phyloP scores from a whole-genome alignment of 768 basidiomycete species.

The Steccherinum ochraceum region DNA sequence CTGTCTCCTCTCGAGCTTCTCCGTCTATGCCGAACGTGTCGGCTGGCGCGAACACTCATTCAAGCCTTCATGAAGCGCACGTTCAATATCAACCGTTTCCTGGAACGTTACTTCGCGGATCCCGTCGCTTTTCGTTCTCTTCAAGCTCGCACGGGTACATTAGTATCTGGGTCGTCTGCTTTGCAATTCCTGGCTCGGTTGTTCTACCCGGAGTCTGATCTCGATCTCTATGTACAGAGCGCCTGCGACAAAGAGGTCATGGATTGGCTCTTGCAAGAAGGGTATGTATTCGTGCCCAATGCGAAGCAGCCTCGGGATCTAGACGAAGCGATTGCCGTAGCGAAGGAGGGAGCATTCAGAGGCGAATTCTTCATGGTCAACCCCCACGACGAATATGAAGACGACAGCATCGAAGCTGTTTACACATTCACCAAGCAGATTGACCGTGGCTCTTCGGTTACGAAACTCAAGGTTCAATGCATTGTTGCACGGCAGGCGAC shows the following conservation, averaged over 20 bases:
- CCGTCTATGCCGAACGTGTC: slow-evolving; percentile 15
- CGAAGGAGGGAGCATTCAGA: background rate
- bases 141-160: slow-evolving; percentile 34
- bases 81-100: slow-evolving; percentile 29
- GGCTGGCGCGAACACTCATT: slow-evolving; percentile 10
- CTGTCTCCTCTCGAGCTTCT: slow-evolving; percentile 7
- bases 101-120: slow-evolving; percentile 30
- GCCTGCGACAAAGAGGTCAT: slow-evolving; percentile 25
- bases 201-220: slow-evolving; percentile 39
- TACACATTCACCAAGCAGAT: slow-evolving; percentile 26
- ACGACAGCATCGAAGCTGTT: slow-evolving; percentile 24
- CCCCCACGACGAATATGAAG: background rate
- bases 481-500: no score
- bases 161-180: slow-evolving; percentile 51
- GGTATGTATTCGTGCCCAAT: slow-evolving; percentile 24
- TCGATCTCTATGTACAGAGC: slow-evolving; percentile 43
- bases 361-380: background rate
- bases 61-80: slow-evolving; percentile 19
- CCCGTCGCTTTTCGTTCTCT: slow-evolving; percentile 35
- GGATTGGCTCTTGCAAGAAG: slow-evolving; percentile 26
- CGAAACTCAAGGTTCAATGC: slow-evolving; percentile 33
- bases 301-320: slow-evolving; percentile 12
- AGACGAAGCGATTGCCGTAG: slow-evolving; percentile 12
- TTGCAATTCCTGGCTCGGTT: slow-evolving; percentile 45
- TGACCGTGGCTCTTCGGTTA: slow-evolving; percentile 3